Evolutionary conservation across 345 rosid genomes (phyloP), one percentile per base, ranked within the genome.

Genomic region (Gossypium anomalum): DNA sequence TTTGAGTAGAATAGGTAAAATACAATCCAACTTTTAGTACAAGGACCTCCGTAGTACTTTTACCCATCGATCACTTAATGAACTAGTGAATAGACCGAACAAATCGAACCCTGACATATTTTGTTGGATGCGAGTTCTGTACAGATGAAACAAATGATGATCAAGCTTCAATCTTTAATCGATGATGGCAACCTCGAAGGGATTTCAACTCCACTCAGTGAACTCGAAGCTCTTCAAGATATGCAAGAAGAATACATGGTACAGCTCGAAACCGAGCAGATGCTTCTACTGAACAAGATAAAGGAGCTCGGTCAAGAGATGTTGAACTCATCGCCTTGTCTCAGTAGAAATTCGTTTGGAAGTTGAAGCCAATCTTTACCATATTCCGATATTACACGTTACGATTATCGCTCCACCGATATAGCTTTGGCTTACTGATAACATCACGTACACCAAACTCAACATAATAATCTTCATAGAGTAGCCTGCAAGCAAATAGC

Each of bases 261-360:
- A 16, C 98, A 89, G 88, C 94, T 93, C 14, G 97, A 93, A 80
- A 87, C 89, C 0, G 99, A 95, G 87, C 99, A 90, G 76, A 86
- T 44, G 82, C 86, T 95, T 72, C 87, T 95, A 29, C 82, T 92
- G 2, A 82, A 83, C 82, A 95, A 95, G 90, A 88, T 95, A 74
- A 88, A 89, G 79, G 99, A 95, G 73, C 97, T 95, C 19, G 99
- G 97, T 59, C 85, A 87, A 61, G 99, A 95, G 82, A 83, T 95
- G 12, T 70, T 84, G 43, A 82, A 81, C 88, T 82, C 96, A 5
- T 78, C 94, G 3, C 84, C 94, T 14, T 57, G 85, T 59, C 27
- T 44, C 43, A 84, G 72, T 80, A 83, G 90, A 75, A 80, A 81
- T 80, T 69, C 87, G 76, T 83, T 89, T 2, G 72, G 76, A 76